Conservation (phyloP, 2,329 filamentous ascomycete species). For the Penicillium sp. region DNA sequence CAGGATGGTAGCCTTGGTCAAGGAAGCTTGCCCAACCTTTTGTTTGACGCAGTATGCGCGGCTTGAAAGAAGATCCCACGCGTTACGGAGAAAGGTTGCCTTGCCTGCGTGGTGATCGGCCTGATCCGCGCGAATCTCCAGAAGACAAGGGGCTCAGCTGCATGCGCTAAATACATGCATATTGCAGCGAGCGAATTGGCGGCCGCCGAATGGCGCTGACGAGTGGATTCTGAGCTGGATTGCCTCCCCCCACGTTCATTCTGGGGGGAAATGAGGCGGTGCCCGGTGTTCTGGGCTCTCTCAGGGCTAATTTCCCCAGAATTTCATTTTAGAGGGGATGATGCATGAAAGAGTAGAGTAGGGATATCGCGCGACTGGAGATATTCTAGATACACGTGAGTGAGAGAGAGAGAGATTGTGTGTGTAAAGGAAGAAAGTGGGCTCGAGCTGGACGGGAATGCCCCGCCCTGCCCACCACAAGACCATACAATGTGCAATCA, state of each 20-base stretch:
- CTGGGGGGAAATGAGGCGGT: constrained; percentile 3
- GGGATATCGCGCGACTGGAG: not conserved
- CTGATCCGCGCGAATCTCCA: constrained; percentile 1
- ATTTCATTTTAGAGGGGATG: not conserved
- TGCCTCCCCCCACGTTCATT: constrained; percentile 10
- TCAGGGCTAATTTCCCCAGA: not conserved
- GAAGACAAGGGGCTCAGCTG: not conserved
- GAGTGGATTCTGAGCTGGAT: not conserved
- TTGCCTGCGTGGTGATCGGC: not conserved
- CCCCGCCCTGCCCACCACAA: not conserved
- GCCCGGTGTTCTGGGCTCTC: constrained; percentile 5
- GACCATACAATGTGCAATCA: too few relatives aligned
- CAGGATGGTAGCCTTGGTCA: not conserved
- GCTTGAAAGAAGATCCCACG: not conserved
- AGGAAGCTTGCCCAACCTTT: not conserved
- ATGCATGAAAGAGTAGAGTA: not conserved
- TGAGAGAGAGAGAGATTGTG: not conserved
- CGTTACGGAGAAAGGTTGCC: not conserved
- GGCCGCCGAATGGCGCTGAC: constrained; percentile 14
- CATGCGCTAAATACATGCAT: constrained; percentile 7
- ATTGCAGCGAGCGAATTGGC: constrained; percentile 9
- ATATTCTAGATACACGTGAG: not conserved
- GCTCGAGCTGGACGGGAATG: not conserved
- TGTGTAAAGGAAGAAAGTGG: too few relatives aligned
- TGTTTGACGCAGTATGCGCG: constrained; percentile 14